Percentiles rank a stretch among this genome's conserved stretches.
These are phyloP conservation scores for Hypericum perforatum DNA, from an alignment of 345 rosid species.

Conservation along the genomic window DNA sequence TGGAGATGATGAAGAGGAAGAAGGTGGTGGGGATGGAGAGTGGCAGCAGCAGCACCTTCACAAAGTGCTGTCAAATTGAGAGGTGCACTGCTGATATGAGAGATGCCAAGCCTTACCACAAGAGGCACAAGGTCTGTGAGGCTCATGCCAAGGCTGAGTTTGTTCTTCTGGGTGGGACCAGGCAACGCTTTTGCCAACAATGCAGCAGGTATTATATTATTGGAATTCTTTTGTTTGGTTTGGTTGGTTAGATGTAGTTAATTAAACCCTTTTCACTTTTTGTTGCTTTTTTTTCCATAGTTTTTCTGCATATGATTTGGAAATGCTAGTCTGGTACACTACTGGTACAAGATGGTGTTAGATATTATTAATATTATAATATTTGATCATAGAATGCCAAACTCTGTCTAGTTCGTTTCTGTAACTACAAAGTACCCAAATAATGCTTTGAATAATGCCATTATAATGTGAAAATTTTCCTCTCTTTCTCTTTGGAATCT, in stretches of 20 bases:
- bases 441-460: too few species aligned
- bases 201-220: constrained; percentile 51
- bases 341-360: too few species aligned
- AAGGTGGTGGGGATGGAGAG: too few species aligned
- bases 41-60: constrained; percentile 14
- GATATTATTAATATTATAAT: too few species aligned
- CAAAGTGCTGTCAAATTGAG: constrained; percentile 55
- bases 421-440: too few species aligned
- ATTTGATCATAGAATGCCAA: too few species aligned
- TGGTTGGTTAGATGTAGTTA: not conserved
- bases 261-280: constrained; percentile 1
- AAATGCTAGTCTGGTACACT: too few species aligned
- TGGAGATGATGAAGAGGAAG: too few species aligned
- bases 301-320: too few species aligned
- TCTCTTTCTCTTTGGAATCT: too few species aligned
- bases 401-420: too few species aligned
- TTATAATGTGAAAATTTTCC: too few species aligned
- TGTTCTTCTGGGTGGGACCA: constrained; percentile 44
- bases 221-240: not conserved
- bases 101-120: constrained; percentile 49
- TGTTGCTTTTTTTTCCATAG: not conserved
- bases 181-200: constrained; percentile 77
- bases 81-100: constrained; percentile 46
- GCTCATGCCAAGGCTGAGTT: constrained; percentile 64
- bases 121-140: constrained; percentile 72